A percentile compares a stretch with the other conserved stretches of the same genome.
phyloP scores from a whole-genome alignment of 257 asterid genomes.

The Rhazya stricta region DNA sequence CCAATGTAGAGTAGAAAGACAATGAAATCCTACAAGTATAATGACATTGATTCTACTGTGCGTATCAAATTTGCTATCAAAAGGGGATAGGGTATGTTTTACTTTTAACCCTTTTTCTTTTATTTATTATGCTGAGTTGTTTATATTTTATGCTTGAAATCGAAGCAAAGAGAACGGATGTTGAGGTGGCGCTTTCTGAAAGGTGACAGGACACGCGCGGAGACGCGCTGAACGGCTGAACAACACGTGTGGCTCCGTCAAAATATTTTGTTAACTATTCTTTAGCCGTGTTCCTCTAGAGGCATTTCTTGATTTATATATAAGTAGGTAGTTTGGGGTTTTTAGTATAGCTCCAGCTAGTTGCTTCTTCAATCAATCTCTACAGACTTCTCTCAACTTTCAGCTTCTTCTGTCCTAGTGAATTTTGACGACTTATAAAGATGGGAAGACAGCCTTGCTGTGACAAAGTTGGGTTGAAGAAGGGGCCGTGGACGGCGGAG shows the following conservation, averaged over 20 bases:
- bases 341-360: constrained; percentile 4
- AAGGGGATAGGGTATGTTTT: constrained; percentile 15
- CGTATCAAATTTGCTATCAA: constrained; percentile 3
- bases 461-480: constrained; percentile 90
- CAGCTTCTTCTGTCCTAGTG: not conserved
- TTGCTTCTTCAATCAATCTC: not conserved
- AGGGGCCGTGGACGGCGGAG: constrained; percentile 95
- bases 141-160: constrained; percentile 35
- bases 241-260: constrained; percentile 24
- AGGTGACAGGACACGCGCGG: constrained; percentile 31
- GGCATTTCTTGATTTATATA: constrained; percentile 19
- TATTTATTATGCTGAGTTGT: constrained; percentile 7
- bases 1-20: constrained; percentile 42
- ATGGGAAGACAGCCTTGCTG: constrained; percentile 99
- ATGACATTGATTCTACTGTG: constrained; percentile 31
- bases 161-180: constrained; percentile 35
- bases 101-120: constrained; percentile 12
- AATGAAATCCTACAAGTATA: constrained; percentile 28
- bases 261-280: constrained; percentile 1
- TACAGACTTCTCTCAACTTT: not conserved
- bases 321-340: constrained; percentile 20
- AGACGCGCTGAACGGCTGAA: not conserved
- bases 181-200: constrained; percentile 55
- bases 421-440: not conserved
- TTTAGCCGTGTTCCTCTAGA: constrained; percentile 21